Evolutionary conservation across 129 eudicot species (phyloP).

Genomic region (Saposhnikovia divaricata): DNA sequence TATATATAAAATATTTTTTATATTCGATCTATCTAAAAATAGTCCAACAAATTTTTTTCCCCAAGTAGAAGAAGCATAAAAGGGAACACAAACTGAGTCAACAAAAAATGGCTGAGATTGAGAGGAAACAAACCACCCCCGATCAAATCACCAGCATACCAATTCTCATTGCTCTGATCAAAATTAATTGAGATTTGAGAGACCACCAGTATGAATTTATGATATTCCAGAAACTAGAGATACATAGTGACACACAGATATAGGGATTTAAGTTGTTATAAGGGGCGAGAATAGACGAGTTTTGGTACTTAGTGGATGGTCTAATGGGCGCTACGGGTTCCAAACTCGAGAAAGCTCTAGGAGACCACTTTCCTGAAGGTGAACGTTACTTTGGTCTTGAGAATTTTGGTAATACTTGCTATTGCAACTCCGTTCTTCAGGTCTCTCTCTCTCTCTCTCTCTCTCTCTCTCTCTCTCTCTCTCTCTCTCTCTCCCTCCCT

Average conservation of each 20-base stretch:
- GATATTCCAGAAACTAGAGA: too few species aligned
- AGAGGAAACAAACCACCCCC: neutral
- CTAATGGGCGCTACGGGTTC: constrained; percentile 89
- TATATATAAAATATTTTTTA: too few species aligned
- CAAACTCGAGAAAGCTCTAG: constrained; percentile 87
- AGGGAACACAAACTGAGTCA: neutral
- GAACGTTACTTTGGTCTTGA: constrained; percentile 83
- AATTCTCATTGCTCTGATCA: neutral
- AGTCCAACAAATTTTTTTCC: too few species aligned
- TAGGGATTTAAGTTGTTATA: neutral
- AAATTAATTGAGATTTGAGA: neutral
- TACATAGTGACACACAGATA: neutral
- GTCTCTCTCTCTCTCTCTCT: constrained; percentile 6
- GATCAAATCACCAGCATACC: neutral
- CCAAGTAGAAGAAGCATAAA: too few species aligned
- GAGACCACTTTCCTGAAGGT: constrained; percentile 90
- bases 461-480: too few species aligned
- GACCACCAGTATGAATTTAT: too few species aligned
- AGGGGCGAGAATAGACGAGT: constrained; percentile 39
- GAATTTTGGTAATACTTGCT: constrained; percentile 87
- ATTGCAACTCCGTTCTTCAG: constrained; percentile 90
- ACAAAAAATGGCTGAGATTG: neutral
- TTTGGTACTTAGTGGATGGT: constrained; percentile 55
- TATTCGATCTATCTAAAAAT: too few species aligned
- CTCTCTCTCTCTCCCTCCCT: too few species aligned